phyloP scores from a whole-genome alignment of 2,329 filamentous ascomycete species.

The Alternaria longipes region DNA sequence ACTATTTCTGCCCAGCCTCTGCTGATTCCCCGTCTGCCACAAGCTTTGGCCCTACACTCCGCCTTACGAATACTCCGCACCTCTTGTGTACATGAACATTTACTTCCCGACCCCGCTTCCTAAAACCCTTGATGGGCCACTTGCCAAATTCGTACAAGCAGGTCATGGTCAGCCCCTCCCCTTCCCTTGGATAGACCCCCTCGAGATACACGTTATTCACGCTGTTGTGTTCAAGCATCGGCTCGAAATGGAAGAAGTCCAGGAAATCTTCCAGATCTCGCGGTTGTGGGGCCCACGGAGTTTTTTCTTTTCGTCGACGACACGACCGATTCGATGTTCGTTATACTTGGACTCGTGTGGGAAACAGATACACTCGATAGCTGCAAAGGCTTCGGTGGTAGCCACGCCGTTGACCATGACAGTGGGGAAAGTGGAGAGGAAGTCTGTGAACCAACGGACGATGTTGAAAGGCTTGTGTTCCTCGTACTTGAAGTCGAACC shows the following conservation, averaged over 20 bases:
- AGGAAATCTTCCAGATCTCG: not conserved
- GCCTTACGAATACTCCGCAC: not conserved
- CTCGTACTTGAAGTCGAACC: slow-evolving; percentile 1
- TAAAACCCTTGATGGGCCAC: not conserved
- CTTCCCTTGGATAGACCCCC: not conserved
- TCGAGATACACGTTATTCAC: not conserved
- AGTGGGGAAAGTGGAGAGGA: not conserved
- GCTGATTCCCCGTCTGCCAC: not conserved
- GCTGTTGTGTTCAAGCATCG: not conserved
- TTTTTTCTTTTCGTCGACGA: not conserved
- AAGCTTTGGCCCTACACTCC: not conserved
- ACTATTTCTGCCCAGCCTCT: not conserved
- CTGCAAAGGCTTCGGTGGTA: not conserved
- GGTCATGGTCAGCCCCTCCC: not conserved
- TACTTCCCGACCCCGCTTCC: not conserved
- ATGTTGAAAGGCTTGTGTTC: not conserved
- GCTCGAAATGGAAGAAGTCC: not conserved
- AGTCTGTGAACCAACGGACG: not conserved
- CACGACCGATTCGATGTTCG: not conserved
- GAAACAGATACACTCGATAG: not conserved
- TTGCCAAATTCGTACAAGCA: not conserved
- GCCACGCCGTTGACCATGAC: not conserved
- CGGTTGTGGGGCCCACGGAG: not conserved
- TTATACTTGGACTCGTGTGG: not conserved
- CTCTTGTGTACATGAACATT: not conserved